Evolutionary conservation across 2,329 filamentous ascomycete species (phyloP), one percentile per base, ranked within the genome.

Genomic region (Ustulina deusta): DNA sequence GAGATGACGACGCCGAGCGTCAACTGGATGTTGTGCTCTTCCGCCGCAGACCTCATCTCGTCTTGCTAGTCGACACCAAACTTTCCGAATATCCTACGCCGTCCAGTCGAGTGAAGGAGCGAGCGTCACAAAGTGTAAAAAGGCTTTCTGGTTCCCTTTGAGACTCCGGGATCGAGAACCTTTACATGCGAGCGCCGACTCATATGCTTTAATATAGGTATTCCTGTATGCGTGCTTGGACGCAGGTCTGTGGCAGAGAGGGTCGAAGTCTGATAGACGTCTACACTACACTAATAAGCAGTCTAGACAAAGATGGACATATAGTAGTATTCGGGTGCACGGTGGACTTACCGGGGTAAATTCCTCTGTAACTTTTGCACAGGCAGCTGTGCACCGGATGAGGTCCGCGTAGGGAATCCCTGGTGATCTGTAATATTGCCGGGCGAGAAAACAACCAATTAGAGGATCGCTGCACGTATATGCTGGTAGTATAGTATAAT

Each of bases 1-100:
- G 74, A 73, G 40, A 74, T 68, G 15, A 74, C 71, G 36, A 77
- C 73, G 40, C 74, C 75, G n/a, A 74, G 68, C 40, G 74, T 76
- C 64, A 76, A 67, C 55, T 71, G 70, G 36, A 75, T 67, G 54
- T 74, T 74, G 48, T 73, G 60, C 3, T 68, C 67, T 42, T 74
- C 72, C 36, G 62, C 63, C 25, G 65, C 62, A 52, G 46, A 29
- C 61, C 51, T 57, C 72, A 73, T 74, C 61, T 63, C 54, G 58
- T 17, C 55, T 66, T 55, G 49, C 49, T 51, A 36, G 40, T 38
- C 42, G 42, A 40, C 46, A 25, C 44, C 52, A 10, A 46, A 57
- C 42, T 56, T 22, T 57, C 42, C 38, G 25, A 34, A 59, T 62
- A 55, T 60, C 22, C 27, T 55, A 13, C 17, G 44, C 63, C 27